Conservation (phyloP, 2,329 filamentous ascomycete genomes). For the Talaromyces funiculosus region DNA sequence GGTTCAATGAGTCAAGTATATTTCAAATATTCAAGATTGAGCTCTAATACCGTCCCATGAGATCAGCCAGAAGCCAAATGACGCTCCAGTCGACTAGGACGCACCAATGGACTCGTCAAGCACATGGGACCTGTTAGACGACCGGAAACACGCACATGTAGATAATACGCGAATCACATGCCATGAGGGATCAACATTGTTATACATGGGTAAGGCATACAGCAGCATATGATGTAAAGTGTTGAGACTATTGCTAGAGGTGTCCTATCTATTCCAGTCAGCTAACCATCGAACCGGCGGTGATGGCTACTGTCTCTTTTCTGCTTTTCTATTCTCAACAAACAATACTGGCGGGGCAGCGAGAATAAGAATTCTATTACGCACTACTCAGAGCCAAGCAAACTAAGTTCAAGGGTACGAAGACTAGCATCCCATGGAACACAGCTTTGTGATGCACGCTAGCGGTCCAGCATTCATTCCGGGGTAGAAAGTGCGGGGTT, state of each 20-base stretch:
- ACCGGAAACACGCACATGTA: neutral
- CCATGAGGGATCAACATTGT: neutral
- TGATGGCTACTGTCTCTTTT: neutral
- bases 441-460: slow-evolving; percentile 1
- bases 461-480: neutral
- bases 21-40: no score
- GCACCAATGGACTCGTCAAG: neutral
- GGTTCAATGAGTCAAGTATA: no score
- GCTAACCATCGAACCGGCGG: neutral
- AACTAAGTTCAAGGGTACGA: neutral
- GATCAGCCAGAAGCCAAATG: no score
- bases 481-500: slow-evolving; percentile 11
- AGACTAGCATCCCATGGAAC: slow-evolving; percentile 8
- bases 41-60: no score
- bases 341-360: neutral
- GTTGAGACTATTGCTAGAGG: no score
- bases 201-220: neutral
- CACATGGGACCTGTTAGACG: neutral
- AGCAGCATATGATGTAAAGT: no score
- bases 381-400: neutral
- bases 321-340: neutral
- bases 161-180: neutral
- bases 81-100: no score
- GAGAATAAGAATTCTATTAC: neutral
- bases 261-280: neutral